Conservation (phyloP, 2,329 filamentous ascomycete genomes). For the Pyricularia pennisetigena region DNA sequence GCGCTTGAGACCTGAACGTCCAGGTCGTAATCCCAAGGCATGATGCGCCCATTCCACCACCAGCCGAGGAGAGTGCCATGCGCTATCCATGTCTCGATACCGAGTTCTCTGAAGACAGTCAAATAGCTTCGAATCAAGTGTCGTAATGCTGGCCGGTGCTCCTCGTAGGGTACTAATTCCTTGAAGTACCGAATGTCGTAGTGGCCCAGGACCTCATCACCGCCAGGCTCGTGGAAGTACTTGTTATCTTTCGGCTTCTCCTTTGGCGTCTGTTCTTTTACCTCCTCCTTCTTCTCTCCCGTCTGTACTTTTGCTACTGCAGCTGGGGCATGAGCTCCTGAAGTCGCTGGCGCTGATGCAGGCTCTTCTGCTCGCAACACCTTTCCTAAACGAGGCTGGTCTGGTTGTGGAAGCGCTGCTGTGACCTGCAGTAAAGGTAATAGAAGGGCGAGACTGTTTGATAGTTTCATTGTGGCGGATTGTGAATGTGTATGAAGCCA, state of each 20-base stretch:
- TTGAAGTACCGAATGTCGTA: conserved; percentile 67
- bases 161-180: conserved; percentile 51
- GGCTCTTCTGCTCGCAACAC: background rate
- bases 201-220: conserved; percentile 51
- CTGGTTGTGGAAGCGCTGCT: conserved; percentile 2
- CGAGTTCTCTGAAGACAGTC: conserved; percentile 49
- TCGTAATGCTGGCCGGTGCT: conserved; percentile 54
- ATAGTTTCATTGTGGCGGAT: background rate
- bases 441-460: background rate
- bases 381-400: background rate
- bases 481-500: background rate
- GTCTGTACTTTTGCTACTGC: background rate
- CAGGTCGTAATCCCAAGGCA: conserved; percentile 79
- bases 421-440: background rate
- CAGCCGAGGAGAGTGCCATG: conserved; percentile 77
- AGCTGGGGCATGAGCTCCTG: background rate
- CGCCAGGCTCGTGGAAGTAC: conserved; percentile 58
- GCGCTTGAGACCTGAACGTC: conserved; percentile 67
- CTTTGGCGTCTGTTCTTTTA: background rate
- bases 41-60: conserved; percentile 76
- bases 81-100: conserved; percentile 76
- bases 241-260: conserved; percentile 29
- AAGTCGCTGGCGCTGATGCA: background rate
- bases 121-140: conserved; percentile 70
- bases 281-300: background rate